A percentile compares a stretch with the other conserved stretches of the same genome.
Conservation (phyloP, 2,329 filamentous ascomycete genomes). For the Botrytis medusae region DNA sequence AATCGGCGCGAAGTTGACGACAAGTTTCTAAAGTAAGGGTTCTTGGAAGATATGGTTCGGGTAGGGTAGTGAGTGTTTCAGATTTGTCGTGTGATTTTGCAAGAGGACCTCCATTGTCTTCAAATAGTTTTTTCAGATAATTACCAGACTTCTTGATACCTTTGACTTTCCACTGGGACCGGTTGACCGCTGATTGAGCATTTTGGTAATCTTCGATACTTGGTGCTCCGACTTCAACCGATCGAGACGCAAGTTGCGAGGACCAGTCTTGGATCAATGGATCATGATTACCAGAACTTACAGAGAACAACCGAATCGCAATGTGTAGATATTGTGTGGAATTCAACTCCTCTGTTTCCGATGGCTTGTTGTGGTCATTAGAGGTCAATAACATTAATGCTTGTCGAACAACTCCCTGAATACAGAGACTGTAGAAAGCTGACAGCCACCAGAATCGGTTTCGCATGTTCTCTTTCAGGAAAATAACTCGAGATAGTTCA, state of each 20-base stretch:
- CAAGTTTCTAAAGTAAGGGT: background rate
- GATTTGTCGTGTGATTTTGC: background rate
- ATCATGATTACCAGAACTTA: constrained; percentile 24
- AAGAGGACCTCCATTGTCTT: constrained; percentile 14
- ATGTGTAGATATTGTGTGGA: constrained; percentile 24
- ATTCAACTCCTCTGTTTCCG: background rate
- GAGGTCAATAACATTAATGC: constrained; percentile 1
- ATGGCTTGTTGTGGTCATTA: background rate
- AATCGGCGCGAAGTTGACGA: constrained; percentile 14
- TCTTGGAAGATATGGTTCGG: background rate
- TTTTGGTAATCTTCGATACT: constrained; percentile 6
- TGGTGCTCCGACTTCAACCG: background rate
- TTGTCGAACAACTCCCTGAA: constrained; percentile 26
- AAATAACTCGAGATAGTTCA: constrained; percentile 27
- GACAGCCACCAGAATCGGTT: constrained; percentile 27
- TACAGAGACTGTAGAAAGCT: constrained; percentile 28
- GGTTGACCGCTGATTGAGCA: constrained; percentile 11
- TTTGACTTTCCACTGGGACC: background rate
- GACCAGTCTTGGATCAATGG: constrained; percentile 17
- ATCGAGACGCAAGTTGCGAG: background rate
- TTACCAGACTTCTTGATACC: constrained; percentile 7
- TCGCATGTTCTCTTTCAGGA: constrained; percentile 28
- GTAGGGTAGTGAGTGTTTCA: background rate
- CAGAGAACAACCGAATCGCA: constrained; percentile 23
- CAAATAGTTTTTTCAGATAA: constrained; percentile 19